A percentile compares a stretch with the other conserved stretches of the same genome.
Conservation (phyloP, 1,284 basidiomycete genomes). For the Puccinia sorghi region DNA sequence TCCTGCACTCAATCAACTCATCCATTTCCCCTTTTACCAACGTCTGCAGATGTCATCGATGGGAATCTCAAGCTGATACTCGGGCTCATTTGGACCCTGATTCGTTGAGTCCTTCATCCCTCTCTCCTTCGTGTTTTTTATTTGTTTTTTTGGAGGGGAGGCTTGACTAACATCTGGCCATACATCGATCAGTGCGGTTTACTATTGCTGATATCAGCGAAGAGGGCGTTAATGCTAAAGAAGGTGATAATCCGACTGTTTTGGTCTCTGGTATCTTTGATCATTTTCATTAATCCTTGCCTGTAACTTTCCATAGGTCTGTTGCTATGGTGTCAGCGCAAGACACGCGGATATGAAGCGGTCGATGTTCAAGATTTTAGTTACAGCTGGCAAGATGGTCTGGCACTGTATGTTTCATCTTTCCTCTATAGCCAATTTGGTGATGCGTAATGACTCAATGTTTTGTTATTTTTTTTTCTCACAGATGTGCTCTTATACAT, state of each 20-base stretch:
- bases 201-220: slow-evolving; percentile 98
- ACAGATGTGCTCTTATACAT: slow-evolving; percentile 91
- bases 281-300: background rate
- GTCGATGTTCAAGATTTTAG: slow-evolving; percentile 94
- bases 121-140: background rate
- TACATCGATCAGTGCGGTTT: slow-evolving; percentile 67
- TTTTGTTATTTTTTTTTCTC: slow-evolving; percentile 27
- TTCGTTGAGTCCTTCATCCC: slow-evolving; percentile 60
- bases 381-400: slow-evolving; percentile 85
- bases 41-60: slow-evolving; percentile 81
- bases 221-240: slow-evolving; percentile 94
- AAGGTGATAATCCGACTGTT: slow-evolving; percentile 61
- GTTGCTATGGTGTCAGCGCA: slow-evolving; percentile 94
- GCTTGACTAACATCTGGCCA: background rate
- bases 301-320: slow-evolving; percentile 62
- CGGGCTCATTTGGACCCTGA: slow-evolving; percentile 98
- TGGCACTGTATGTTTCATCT: slow-evolving; percentile 73
- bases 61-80: slow-evolving; percentile 95
- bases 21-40: background rate
- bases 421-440: slow-evolving; percentile 1
- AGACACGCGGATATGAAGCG: slow-evolving; percentile 85
- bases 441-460: slow-evolving; percentile 41
- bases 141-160: background rate
- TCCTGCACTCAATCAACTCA: background rate
- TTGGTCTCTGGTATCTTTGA: too few relatives aligned